Conservation (phyloP, 108 stramenopile genomes). For the Tribonema minus region DNA sequence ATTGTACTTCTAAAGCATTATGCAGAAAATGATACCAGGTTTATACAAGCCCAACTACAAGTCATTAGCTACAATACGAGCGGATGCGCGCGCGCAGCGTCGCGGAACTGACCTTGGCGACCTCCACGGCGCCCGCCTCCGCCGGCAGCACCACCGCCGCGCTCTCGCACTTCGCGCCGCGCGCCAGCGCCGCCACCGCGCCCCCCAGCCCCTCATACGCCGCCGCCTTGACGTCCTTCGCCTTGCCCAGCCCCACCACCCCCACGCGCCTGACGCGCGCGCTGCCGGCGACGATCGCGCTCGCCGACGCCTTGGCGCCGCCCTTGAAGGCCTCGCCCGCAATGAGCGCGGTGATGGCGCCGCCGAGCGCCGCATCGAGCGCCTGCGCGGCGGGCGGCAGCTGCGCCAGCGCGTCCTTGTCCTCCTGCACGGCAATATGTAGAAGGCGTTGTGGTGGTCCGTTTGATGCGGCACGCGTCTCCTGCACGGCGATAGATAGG, state of each 20-base stretch:
- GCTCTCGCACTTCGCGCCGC: constrained; percentile 33
- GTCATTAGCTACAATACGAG: not conserved
- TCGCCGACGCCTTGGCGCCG: not conserved
- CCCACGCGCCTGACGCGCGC: constrained; percentile 14
- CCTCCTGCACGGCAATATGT: too few relatives aligned
- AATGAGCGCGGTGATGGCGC: constrained; percentile 3
- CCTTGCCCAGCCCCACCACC: constrained; percentile 32
- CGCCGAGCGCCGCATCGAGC: not conserved
- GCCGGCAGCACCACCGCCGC: constrained; percentile 33
- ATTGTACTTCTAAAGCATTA: not conserved
- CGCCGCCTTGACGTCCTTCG: not conserved
- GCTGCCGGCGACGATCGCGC: constrained; percentile 4
- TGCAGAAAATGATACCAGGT: not conserved
- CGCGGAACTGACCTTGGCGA: not conserved
- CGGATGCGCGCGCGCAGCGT: not conserved
- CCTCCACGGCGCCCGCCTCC: not conserved
- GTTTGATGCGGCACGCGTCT: too few relatives aligned
- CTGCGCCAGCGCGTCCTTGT: constrained; percentile 6
- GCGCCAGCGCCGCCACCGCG: constrained; percentile 29
- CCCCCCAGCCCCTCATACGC: not conserved
- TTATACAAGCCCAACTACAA: not conserved
- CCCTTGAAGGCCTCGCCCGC: constrained; percentile 10
- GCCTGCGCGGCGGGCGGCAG: constrained; percentile 9
- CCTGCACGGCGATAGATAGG: too few relatives aligned
- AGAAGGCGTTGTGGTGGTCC: too few relatives aligned